phyloP scores from a whole-genome alignment of 2,329 filamentous ascomycete species.

The Fusarium tuaranense region DNA sequence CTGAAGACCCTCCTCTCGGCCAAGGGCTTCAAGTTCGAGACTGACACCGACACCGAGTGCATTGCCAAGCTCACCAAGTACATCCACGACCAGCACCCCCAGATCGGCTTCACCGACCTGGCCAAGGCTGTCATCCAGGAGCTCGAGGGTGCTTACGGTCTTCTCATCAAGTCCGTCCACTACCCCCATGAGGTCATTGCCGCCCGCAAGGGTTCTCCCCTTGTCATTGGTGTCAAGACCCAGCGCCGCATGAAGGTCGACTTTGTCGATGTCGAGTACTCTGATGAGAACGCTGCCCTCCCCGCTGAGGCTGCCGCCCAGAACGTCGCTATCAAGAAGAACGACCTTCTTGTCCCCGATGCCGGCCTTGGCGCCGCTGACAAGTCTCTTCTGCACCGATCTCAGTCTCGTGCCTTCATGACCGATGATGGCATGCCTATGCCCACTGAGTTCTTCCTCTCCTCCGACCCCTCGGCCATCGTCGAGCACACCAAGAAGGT shows the following conservation, averaged over 20 bases:
- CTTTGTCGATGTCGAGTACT: conserved; percentile 98
- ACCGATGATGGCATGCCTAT: conserved; percentile 98
- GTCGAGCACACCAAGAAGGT: conserved; percentile 99
- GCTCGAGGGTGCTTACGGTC: conserved; percentile 96
- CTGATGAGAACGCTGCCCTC: conserved; percentile 84
- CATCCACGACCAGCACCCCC: conserved; percentile 93
- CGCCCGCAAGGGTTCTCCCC: conserved; percentile 96
- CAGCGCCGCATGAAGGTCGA: conserved; percentile 99
- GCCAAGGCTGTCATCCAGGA: conserved; percentile 98
- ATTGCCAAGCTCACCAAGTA: conserved; percentile 99
- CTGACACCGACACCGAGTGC: conserved; percentile 98
- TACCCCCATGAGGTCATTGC: conserved; percentile 98
- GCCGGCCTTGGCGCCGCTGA: conserved; percentile 82
- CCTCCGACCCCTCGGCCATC: conserved; percentile 97
- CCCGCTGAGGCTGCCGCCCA: conserved; percentile 95
- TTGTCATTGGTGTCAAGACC: conserved; percentile 97
- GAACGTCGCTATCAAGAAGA: conserved; percentile 96
- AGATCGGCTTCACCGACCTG: conserved; percentile 94
- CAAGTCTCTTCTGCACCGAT: conserved; percentile 98
- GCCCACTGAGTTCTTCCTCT: conserved; percentile 99
- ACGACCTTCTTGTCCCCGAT: conserved; percentile 75
- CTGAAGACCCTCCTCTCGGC: conserved; percentile 89
- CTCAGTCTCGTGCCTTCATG: conserved; percentile 98
- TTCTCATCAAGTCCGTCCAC: conserved; percentile 98
- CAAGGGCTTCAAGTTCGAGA: conserved; percentile 99